phyloP scores from a whole-genome alignment of 2,329 filamentous ascomycete genomes.

The Cyphellophora attinorum region DNA sequence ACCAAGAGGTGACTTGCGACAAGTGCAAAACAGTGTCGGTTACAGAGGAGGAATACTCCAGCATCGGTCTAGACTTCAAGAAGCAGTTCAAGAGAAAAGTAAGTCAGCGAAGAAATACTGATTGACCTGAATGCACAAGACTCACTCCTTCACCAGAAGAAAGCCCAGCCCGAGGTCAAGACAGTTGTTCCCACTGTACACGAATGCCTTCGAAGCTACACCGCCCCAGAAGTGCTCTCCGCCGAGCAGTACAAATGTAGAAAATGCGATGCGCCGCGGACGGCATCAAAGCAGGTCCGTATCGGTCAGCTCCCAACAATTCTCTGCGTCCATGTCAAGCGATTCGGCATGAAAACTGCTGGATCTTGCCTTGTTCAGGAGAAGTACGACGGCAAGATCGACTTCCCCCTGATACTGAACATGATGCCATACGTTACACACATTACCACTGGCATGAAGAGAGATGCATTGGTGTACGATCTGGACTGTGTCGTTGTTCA shows the following conservation, averaged over 20 bases:
- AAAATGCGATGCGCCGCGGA: conserved; percentile 61
- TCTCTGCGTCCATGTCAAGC: conserved; percentile 82
- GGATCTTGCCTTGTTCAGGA: conserved; percentile 29
- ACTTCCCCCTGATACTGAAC: conserved; percentile 78
- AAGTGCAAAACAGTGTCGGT: conserved; percentile 75
- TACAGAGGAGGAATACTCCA: conserved; percentile 79
- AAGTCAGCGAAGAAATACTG: too few species aligned
- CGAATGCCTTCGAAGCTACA: conserved; percentile 79
- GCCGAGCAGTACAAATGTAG: conserved; percentile 69
- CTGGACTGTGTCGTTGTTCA: conserved; percentile 86
- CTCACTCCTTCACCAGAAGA: too few species aligned
- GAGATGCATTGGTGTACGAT: conserved; percentile 64
- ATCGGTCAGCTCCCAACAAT: conserved; percentile 82
- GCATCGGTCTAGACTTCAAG: conserved; percentile 81
- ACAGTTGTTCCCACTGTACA: conserved; percentile 47
- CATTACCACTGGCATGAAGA: conserved; percentile 36
- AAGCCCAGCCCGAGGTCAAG: conserved; percentile 8
- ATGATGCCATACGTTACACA: conserved; percentile 82
- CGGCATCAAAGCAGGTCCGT: conserved; percentile 73
- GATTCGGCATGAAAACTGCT: conserved; percentile 18
- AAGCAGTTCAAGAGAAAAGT: conserved; percentile 47
- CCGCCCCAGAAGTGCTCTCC: conserved; percentile 64
- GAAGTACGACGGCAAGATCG: conserved; percentile 79
- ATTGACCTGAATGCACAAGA: too few species aligned
- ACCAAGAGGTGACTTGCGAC: conserved; percentile 83